Evolutionary conservation across 345 rosid genomes (phyloP).

Genomic region (Eucalyptus marginata): DNA sequence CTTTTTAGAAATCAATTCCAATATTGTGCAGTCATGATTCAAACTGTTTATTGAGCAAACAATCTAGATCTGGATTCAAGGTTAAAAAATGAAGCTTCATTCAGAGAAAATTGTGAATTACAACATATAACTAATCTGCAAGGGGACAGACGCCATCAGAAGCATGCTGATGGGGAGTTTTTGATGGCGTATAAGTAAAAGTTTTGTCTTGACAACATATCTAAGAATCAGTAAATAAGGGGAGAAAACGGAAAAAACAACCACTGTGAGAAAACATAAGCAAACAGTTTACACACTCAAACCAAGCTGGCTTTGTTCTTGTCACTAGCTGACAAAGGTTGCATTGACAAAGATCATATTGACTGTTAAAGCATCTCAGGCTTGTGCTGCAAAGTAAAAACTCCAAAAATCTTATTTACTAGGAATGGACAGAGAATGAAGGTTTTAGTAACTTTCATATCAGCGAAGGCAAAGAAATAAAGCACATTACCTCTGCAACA

Average conservation of each 20-base stretch:
- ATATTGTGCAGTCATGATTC: not conserved
- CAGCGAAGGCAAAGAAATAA: not conserved
- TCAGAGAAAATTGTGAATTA: not conserved
- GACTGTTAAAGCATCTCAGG: not conserved
- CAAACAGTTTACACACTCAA: not conserved
- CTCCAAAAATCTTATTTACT: not conserved
- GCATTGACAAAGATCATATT: not conserved
- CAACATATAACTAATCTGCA: not conserved
- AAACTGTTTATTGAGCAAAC: not conserved
- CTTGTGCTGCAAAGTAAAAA: not conserved
- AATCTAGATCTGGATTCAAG: not conserved
- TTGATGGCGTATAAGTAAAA: not conserved
- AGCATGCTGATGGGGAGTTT: not conserved
- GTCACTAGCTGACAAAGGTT: not conserved
- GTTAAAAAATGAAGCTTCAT: not conserved
- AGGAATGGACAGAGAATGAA: not conserved
- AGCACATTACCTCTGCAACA: conserved; percentile 69
- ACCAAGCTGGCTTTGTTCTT: not conserved
- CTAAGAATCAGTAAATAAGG: not conserved
- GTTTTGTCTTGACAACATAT: not conserved
- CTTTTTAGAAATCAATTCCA: not conserved
- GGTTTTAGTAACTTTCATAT: not conserved
- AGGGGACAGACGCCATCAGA: not conserved
- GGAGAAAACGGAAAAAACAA: not conserved
- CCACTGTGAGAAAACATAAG: not conserved